phyloP scores from a whole-genome alignment of 306 rosid genomes.

The Cicer judaicum region DNA sequence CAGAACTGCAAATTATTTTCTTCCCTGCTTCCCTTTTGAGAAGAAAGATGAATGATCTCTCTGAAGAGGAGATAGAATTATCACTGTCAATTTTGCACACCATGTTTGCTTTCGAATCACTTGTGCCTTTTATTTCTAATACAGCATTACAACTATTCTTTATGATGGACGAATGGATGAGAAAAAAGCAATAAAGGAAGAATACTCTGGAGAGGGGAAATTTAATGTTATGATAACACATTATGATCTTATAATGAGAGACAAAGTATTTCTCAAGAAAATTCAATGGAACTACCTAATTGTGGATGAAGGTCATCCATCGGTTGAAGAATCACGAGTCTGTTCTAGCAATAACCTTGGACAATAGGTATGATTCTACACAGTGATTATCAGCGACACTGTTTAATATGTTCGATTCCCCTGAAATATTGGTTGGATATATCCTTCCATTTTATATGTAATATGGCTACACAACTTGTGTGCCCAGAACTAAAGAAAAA shows the following conservation, averaged over 20 bases:
- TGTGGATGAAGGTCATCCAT: constrained; percentile 99
- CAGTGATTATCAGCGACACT: constrained; percentile 2
- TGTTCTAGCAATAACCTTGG: constrained; percentile 94
- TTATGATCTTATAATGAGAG: constrained; percentile 99
- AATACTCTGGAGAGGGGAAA: constrained; percentile 88
- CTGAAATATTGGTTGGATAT: constrained; percentile 27
- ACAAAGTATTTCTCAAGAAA: constrained; percentile 92
- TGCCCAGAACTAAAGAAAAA: constrained; percentile 22
- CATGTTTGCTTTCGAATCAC: constrained; percentile 32
- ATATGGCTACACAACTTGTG: constrained; percentile 24
- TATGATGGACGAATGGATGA: constrained; percentile 94
- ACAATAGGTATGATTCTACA: constrained; percentile 71
- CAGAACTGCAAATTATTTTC: constrained; percentile 29
- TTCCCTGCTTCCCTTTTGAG: constrained; percentile 26
- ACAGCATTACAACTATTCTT: constrained; percentile 81
- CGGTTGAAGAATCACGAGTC: constrained; percentile 95
- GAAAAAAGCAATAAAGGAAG: constrained; percentile 92
- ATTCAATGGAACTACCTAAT: constrained; percentile 89
- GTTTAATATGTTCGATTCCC: constrained; percentile 32
- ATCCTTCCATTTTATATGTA: constrained; percentile 32
- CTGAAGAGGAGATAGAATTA: too few relatives aligned
- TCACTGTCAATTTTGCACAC: constrained; percentile 14
- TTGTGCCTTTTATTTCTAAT: constrained; percentile 45
- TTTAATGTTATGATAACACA: constrained; percentile 92
- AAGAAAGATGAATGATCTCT: constrained; percentile 27